Conservation (phyloP, 441 rosid genomes). For the Euphorbia corollata region DNA sequence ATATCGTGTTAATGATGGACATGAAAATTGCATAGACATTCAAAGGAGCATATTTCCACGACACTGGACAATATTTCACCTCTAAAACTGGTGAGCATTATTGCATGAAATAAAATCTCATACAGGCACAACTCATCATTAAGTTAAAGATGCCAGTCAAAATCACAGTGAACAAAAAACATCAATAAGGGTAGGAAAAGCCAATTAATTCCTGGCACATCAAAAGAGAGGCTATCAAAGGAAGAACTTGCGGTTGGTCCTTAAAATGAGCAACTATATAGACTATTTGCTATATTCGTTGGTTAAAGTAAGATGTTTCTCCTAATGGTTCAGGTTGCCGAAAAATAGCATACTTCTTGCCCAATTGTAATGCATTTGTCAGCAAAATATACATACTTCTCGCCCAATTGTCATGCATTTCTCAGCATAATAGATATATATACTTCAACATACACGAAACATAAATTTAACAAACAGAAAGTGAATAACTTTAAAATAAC, state of each 20-base stretch:
- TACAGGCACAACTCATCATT: neutral
- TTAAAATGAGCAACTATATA: neutral
- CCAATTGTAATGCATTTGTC: neutral
- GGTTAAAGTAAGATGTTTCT: too few relatives aligned
- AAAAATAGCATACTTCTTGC: neutral
- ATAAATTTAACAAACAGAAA: neutral
- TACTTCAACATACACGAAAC: neutral
- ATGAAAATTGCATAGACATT: neutral
- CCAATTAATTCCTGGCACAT: neutral
- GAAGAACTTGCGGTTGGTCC: neutral
- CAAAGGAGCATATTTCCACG: constrained; percentile 2
- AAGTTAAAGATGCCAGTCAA: neutral
- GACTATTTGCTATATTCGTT: neutral
- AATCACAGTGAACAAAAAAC: neutral
- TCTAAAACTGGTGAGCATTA: neutral
- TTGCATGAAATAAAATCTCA: neutral
- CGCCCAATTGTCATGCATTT: neutral
- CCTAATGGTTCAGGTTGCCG: too few relatives aligned
- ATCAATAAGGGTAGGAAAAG: neutral
- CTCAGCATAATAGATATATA: neutral
- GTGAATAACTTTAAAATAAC: neutral
- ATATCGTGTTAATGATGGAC: constrained; percentile 2
- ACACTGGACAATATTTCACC: neutral
- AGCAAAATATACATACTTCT: neutral
- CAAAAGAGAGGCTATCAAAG: neutral